Percentiles rank a stretch among this genome's conserved stretches.
These are phyloP conservation scores for Mortierella antarctica DNA, from an alignment of 192 early-diverging fungal species.

Conservation along the genomic window DNA sequence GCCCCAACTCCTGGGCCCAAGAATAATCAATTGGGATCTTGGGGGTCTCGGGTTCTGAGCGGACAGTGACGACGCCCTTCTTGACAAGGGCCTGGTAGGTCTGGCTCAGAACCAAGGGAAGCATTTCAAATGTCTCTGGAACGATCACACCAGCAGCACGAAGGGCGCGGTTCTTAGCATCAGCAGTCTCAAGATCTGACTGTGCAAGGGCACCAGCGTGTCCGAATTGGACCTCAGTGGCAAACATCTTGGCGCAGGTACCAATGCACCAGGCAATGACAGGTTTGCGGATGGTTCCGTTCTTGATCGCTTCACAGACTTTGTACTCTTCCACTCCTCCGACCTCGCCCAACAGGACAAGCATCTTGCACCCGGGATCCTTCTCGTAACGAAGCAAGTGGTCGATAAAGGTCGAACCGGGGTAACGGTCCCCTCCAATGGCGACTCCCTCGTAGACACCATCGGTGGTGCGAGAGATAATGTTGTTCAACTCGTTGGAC, in stretches of 20 bases:
- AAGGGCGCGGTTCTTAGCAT: conserved; percentile 94
- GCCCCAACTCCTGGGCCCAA: conserved; percentile 98
- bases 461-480: conserved; percentile 94
- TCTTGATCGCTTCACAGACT: conserved; percentile 91
- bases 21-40: conserved; percentile 99
- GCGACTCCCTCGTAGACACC: conserved; percentile 99
- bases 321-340: conserved; percentile 98
- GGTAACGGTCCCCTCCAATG: conserved; percentile 99
- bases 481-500: conserved; percentile 99
- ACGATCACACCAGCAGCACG: conserved; percentile 89
- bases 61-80: conserved; percentile 74
- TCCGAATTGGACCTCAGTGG: conserved; percentile 98
- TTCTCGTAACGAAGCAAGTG: conserved; percentile 95
- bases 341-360: conserved; percentile 96
- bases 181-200: conserved; percentile 95
- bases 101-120: conserved; percentile 83
- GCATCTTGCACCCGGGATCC: conserved; percentile 94
- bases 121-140: conserved; percentile 95
- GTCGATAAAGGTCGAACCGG: conserved; percentile 98
- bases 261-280: conserved; percentile 99
- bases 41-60: conserved; percentile 90
- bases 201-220: conserved; percentile 98
- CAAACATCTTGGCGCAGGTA: conserved; percentile 99
- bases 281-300: conserved; percentile 95
- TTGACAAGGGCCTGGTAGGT: conserved; percentile 84